A percentile compares a stretch with the other conserved stretches of the same genome.
Evolutionary conservation across 176 grass and related monocot species (phyloP).

Genomic region (Carex cristatella): DNA sequence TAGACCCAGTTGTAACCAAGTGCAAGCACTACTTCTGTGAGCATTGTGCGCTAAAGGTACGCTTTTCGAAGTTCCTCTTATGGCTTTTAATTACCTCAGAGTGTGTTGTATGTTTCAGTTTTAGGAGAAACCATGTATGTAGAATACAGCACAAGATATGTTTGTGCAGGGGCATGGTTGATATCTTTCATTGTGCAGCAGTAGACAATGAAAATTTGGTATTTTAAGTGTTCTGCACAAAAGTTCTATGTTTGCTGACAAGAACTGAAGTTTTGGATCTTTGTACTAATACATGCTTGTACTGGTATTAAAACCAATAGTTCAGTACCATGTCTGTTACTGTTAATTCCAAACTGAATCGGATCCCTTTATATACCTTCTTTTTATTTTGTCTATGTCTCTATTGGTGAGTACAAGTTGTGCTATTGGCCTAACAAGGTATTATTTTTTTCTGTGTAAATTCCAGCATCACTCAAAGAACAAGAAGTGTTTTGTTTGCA

Average conservation of each 20-base stretch:
- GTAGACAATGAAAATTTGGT: not conserved
- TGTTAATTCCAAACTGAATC: not conserved
- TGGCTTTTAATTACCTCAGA: not conserved
- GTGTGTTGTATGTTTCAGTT: not conserved
- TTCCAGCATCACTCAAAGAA: conserved; percentile 86
- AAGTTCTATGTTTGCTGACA: not conserved
- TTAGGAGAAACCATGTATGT: not conserved
- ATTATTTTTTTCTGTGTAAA: not conserved
- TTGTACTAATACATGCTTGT: not conserved
- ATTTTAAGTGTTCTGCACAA: not conserved
- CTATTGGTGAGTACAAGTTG: not conserved
- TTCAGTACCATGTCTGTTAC: not conserved
- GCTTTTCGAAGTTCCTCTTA: not conserved
- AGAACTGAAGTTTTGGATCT: not conserved
- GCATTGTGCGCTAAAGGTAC: conserved; percentile 80
- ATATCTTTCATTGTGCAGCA: not conserved
- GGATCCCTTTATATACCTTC: not conserved
- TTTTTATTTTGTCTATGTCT: not conserved
- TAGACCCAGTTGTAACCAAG: conserved; percentile 78
- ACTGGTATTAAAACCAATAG: not conserved
- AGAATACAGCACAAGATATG: not conserved
- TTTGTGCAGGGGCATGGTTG: not conserved
- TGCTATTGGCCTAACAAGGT: not conserved
- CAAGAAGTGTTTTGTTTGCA: conserved; percentile 87
- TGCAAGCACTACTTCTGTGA: conserved; percentile 95